Percentiles rank a stretch among this genome's conserved stretches.
These are phyloP conservation scores for Saraca asoca DNA, from an alignment of 331 rosid species.

Conservation along the genomic window DNA sequence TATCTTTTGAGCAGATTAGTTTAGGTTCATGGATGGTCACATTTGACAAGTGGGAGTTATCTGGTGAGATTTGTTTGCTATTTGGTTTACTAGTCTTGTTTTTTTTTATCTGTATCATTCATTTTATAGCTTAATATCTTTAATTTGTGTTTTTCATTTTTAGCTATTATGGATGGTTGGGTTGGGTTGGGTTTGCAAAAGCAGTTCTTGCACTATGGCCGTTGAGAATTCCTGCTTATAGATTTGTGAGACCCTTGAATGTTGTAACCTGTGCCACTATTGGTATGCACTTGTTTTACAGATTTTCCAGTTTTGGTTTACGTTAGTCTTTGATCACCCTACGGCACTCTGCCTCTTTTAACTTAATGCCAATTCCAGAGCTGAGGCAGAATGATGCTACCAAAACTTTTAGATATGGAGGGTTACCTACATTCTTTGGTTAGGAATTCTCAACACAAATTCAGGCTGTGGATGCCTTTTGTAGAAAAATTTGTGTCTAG, in stretches of 20 bases:
- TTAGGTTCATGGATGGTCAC: constrained; percentile 66
- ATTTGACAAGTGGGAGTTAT: constrained; percentile 73
- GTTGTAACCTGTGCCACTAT: neutral
- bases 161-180: neutral
- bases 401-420: too few relatives aligned
- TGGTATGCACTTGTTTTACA: too few relatives aligned
- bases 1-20: constrained; percentile 56
- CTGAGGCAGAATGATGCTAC: too few relatives aligned
- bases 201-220: constrained; percentile 13
- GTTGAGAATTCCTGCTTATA: constrained; percentile 5
- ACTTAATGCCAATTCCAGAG: too few relatives aligned
- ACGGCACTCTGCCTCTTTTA: too few relatives aligned
- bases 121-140: neutral
- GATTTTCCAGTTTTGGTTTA: too few relatives aligned
- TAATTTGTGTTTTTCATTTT: neutral
- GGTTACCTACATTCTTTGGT: too few relatives aligned
- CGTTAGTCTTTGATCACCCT: too few relatives aligned
- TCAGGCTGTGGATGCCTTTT: too few relatives aligned
- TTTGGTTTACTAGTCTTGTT: constrained; percentile 11
- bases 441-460: too few relatives aligned
- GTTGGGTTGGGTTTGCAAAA: neutral
- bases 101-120: constrained; percentile 8
- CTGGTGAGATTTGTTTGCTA: constrained; percentile 49
- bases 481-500: too few relatives aligned
- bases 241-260: too few relatives aligned